Conservation (phyloP, 495 filamentous ascomycete species). For the Choiromyces venosus region DNA sequence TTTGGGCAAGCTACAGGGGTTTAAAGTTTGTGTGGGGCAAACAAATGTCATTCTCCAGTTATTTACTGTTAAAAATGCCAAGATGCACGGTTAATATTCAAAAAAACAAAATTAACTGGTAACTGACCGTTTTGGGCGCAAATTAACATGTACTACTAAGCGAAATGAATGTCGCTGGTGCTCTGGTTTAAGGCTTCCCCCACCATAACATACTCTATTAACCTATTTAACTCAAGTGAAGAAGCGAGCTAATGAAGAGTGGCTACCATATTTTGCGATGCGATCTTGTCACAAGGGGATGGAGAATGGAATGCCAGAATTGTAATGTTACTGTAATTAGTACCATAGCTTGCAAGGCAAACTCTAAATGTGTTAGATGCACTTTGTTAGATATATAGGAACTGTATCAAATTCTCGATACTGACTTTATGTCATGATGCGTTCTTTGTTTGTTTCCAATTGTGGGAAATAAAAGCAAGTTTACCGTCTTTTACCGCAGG, state of each 20-base stretch:
- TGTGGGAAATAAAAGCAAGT: not conserved
- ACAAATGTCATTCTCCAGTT: too few relatives aligned
- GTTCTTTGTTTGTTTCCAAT: not conserved
- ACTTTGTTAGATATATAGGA: not conserved
- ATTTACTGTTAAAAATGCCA: too few relatives aligned
- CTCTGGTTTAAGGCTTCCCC: too few relatives aligned
- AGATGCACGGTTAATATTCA: too few relatives aligned
- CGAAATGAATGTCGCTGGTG: too few relatives aligned
- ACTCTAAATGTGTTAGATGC: not conserved
- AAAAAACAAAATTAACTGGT: too few relatives aligned
- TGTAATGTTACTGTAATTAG: not conserved
- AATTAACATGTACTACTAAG: too few relatives aligned
- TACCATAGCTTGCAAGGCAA: not conserved
- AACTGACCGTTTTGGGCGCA: too few relatives aligned
- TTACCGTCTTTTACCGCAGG: not conserved
- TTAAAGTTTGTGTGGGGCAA: too few relatives aligned
- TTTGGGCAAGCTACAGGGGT: too few relatives aligned
- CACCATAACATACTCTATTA: not conserved
- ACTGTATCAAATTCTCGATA: not conserved
- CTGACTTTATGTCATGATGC: not conserved
- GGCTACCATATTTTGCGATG: not conserved
- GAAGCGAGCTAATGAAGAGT: not conserved
- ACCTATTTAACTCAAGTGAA: not conserved
- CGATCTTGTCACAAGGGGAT: not conserved
- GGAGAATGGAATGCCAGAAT: not conserved